phyloP scores from a whole-genome alignment of 768 basidiomycete genomes.

The Amanita pallidorosea region DNA sequence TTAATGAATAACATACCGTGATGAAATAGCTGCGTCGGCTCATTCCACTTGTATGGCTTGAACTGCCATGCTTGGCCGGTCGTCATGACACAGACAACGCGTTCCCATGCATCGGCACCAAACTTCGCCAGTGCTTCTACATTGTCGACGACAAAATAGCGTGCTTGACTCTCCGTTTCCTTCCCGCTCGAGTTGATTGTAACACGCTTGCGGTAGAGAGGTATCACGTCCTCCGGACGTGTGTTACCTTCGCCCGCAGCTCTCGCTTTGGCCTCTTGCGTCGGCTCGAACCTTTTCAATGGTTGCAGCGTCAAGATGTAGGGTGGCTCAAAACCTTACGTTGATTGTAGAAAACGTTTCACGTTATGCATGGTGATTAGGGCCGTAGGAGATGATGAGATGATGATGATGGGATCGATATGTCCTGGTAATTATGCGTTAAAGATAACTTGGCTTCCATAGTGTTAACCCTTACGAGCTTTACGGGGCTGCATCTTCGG shows the following conservation, averaged over 20 bases:
- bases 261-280: constrained; percentile 62
- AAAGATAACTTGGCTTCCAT: not conserved
- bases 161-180: constrained; percentile 42
- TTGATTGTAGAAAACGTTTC: constrained; percentile 79
- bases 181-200: constrained; percentile 54
- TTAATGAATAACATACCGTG: constrained; percentile 48
- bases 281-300: constrained; percentile 52
- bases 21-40: constrained; percentile 86
- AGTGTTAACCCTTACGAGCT: constrained; percentile 40
- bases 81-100: constrained; percentile 96
- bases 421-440: constrained; percentile 32
- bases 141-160: constrained; percentile 86
- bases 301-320: not conserved
- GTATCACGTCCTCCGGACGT: constrained; percentile 72
- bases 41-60: constrained; percentile 91
- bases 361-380: constrained; percentile 98
- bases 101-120: constrained; percentile 88
- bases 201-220: constrained; percentile 81
- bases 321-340: constrained; percentile 30
- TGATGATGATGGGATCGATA: constrained; percentile 91
- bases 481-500: constrained; percentile 57
- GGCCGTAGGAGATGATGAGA: constrained; percentile 90
- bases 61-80: constrained; percentile 99
- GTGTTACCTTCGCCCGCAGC: constrained; percentile 61
- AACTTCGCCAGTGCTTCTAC: constrained; percentile 91